Base-by-base conservation (phyloP, 257 asterid genomes). In the Haberlea rhodopensis region DNA sequence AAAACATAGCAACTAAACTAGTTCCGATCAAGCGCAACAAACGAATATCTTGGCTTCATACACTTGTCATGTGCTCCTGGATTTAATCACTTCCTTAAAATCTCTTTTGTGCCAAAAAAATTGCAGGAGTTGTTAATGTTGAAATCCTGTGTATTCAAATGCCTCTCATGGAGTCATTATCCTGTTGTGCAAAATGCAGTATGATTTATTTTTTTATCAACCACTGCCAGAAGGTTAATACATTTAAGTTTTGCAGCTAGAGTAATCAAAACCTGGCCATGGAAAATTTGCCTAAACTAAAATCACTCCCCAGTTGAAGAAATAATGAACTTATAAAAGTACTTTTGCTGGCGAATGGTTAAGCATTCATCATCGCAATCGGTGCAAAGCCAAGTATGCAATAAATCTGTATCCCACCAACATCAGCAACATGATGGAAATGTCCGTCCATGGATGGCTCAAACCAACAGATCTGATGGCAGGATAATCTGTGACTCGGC, bases 321-420 rank as follows among this genome's bases (percentile, higher is more conserved):
- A 74, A 69, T 45, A 24, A 24, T 62, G 62, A 11, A 37, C 76
- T 74, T 71, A 53, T 79, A 71, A 76, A 78, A 62, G 60, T 51
- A 72, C 43, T 46, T 68, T 67, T 28, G 3, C 40, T 6, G 16
- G 37, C 31, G 55, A 46, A 25, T 25, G 6, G 56, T 34, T 58
- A 8, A 31, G 62, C 55, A 29, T 70, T 55, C 7, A 62, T 89
- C 81, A 87, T 49, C 81, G 76, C 59, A 87, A 84, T 49, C 95
- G 76, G 51, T 65, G 85, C 62, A 94, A 82, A 53, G 99, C 97
- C 37, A 87, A 71, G 75, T 94, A 94, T 24, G 99, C 99, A 29
- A 85, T 34, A 58, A 87, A 26, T 20, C 97, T 86, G 62, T 94
- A 94, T 10, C 84, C 95, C 65, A 90, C 72, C 54, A 94, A 75